Conservation (phyloP, 129 eudicot genomes). For the Helichrysum umbraculigerum region DNA sequence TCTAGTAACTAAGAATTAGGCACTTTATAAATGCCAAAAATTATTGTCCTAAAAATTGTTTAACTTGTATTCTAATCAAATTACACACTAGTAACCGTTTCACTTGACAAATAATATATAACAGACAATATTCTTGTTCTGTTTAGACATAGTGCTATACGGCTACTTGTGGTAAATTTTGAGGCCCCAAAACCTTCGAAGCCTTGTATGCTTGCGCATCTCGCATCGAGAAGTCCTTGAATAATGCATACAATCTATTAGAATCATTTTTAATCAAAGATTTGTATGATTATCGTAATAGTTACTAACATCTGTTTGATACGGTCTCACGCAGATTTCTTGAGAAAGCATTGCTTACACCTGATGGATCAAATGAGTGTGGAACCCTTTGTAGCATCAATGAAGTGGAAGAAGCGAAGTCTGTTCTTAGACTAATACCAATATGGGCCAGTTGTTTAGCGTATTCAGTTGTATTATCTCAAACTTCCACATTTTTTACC, state of each 20-base stretch:
- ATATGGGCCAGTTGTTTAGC: conserved; percentile 54
- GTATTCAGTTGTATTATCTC: conserved; percentile 48
- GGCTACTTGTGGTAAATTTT: too few species aligned
- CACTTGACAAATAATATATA: too few species aligned
- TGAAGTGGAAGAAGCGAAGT: conserved; percentile 53
- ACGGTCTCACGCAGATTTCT: conserved; percentile 41
- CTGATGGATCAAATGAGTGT: conserved; percentile 25
- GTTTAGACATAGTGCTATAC: too few species aligned
- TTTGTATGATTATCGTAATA: neutral
- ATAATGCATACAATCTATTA: neutral
- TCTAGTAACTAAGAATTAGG: too few species aligned
- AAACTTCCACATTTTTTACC: conserved; percentile 54
- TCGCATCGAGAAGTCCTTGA: neutral
- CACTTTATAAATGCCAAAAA: too few species aligned
- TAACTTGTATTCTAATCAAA: too few species aligned
- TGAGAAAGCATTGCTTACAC: conserved; percentile 41
- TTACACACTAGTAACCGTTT: too few species aligned
- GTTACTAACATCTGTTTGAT: neutral
- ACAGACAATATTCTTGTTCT: too few species aligned
- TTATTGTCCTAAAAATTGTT: too few species aligned
- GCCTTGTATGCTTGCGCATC: too few species aligned
- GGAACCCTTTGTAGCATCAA: conserved; percentile 23
- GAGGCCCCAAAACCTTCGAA: too few species aligned
- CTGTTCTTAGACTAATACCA: conserved; percentile 44
- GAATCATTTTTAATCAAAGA: neutral